Conservation (phyloP, 2,329 filamentous ascomycete genomes). For the Cercospora janseana region DNA sequence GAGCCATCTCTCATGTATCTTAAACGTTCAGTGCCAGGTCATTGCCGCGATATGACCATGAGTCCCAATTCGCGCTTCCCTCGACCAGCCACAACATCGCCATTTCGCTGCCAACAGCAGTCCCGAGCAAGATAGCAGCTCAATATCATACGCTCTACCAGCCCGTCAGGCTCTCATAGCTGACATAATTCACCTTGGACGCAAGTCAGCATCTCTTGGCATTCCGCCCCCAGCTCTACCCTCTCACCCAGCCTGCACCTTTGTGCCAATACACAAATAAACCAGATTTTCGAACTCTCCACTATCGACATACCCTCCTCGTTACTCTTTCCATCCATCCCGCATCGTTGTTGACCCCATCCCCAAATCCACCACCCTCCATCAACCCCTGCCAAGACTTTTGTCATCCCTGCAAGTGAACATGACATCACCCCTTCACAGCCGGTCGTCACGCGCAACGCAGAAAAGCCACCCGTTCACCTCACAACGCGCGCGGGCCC, state of each 20-base stretch:
- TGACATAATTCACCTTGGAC: neutral
- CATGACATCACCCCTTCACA: neutral
- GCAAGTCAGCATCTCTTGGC: neutral
- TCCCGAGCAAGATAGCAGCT: no score
- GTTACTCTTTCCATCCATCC: neutral
- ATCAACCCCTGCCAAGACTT: slow-evolving; percentile 8
- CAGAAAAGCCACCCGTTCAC: no score
- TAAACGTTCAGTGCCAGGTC: no score
- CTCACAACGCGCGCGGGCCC: no score
- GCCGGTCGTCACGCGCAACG: slow-evolving; percentile 5
- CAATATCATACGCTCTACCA: no score
- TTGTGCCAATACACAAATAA: neutral
- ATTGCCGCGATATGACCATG: no score
- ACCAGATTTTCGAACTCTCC: slow-evolving; percentile 6
- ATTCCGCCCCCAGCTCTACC: neutral
- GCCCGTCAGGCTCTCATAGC: neutral
- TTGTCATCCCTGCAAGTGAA: no score
- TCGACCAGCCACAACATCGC: no score
- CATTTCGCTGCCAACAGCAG: no score
- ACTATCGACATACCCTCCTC: neutral
- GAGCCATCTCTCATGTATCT: no score
- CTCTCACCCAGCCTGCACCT: neutral
- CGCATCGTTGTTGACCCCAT: slow-evolving; percentile 2
- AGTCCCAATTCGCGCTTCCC: no score
- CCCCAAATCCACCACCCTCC: neutral